Evolutionary conservation across 306 rosid genomes (phyloP).

Genomic region (Prunus fruticosa): DNA sequence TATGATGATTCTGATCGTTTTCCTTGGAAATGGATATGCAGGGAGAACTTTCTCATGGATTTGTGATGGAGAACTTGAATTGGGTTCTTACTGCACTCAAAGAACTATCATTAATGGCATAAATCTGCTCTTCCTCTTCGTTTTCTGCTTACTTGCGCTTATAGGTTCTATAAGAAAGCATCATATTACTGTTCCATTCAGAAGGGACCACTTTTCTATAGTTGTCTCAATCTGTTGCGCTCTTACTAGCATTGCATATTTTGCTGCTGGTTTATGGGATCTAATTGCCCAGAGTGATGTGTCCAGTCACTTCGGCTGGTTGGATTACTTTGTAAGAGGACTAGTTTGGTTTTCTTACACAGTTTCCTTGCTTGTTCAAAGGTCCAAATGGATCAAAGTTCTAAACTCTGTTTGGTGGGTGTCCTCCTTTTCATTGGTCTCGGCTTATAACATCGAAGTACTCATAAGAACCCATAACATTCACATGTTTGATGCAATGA

Average conservation of each 20-base stretch:
- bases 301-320: slow-evolving; percentile 16
- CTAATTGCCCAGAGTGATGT: slow-evolving; percentile 23
- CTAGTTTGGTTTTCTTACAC: slow-evolving; percentile 53
- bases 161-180: slow-evolving; percentile 23
- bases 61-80: slow-evolving; percentile 39
- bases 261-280: slow-evolving; percentile 37
- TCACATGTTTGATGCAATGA: slow-evolving; percentile 27
- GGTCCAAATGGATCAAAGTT: slow-evolving; percentile 33
- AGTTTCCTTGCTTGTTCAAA: slow-evolving; percentile 47
- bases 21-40: slow-evolving; percentile 18
- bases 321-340: slow-evolving; percentile 37
- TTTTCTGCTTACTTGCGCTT: slow-evolving; percentile 27
- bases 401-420: slow-evolving; percentile 63
- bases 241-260: slow-evolving; percentile 38
- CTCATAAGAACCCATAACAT: slow-evolving; percentile 29
- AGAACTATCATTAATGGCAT: slow-evolving; percentile 33
- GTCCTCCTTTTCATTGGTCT: slow-evolving; percentile 34
- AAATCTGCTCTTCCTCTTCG: slow-evolving; percentile 38
- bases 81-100: slow-evolving; percentile 42
- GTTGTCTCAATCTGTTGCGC: slow-evolving; percentile 43
- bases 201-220: slow-evolving; percentile 28
- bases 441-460: slow-evolving; percentile 43
- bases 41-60: slow-evolving; percentile 35
- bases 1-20: background rate
- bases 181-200: slow-evolving; percentile 7